Evolutionary conservation across 495 filamentous ascomycete genomes (phyloP).

Genomic region (Jackrogersella minutella): DNA sequence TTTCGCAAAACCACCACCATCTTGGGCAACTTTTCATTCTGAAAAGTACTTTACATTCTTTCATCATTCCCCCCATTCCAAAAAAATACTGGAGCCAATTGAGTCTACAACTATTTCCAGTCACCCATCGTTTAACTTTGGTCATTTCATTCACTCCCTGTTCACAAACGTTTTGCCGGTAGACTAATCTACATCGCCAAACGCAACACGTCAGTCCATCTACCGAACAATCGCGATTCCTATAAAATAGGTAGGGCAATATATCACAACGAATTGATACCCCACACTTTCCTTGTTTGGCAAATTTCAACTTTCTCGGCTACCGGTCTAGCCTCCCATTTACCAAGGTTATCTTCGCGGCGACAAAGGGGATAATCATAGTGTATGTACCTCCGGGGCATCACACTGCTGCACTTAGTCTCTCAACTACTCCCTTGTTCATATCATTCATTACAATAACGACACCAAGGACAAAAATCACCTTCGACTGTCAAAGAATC

Average conservation of each 20-base stretch:
- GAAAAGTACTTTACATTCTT: neutral
- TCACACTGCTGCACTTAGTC: neutral
- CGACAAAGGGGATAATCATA: conserved; percentile 25
- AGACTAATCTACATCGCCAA: conserved; percentile 16
- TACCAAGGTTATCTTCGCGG: conserved; percentile 9
- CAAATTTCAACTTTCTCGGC: conserved; percentile 28
- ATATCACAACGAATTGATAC: conserved; percentile 22
- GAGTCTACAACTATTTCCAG: neutral
- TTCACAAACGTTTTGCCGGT: conserved; percentile 21
- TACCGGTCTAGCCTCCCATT: conserved; percentile 18
- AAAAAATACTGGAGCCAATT: too few species aligned
- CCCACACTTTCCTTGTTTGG: conserved; percentile 33
- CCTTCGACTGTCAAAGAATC: conserved; percentile 25
- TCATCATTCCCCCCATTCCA: neutral
- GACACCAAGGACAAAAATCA: conserved; percentile 25
- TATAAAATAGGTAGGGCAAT: conserved; percentile 22
- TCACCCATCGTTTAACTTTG: neutral
- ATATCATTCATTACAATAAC: neutral
- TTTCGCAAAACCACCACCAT: too few species aligned
- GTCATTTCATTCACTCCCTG: neutral
- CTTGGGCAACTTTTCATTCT: too few species aligned
- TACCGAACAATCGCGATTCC: conserved; percentile 27
- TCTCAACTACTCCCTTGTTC: conserved; percentile 24
- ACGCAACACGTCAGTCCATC: conserved; percentile 21
- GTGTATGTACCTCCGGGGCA: neutral